phyloP scores from a whole-genome alignment of 2,329 filamentous ascomycete genomes.

The Diplodia seriata region DNA sequence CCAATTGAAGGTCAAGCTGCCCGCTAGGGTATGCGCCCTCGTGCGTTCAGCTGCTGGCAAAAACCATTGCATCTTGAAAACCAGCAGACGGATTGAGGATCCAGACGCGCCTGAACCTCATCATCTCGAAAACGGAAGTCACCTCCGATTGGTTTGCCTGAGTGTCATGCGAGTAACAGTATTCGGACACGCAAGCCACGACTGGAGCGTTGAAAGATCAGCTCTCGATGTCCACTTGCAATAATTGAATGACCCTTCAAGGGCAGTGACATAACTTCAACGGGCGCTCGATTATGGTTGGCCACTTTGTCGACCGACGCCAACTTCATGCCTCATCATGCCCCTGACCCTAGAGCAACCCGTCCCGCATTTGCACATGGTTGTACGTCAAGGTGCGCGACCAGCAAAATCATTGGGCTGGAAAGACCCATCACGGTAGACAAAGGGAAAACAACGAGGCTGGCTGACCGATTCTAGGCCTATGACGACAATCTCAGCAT shows the following conservation, averaged over 20 bases:
- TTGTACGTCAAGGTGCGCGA: not conserved
- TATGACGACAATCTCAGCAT: constrained; percentile 19
- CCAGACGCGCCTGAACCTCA: not conserved
- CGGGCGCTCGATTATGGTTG: not conserved
- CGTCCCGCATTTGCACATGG: not conserved
- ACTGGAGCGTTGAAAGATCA: not conserved
- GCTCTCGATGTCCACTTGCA: not conserved
- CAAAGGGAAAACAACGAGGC: constrained; percentile 5
- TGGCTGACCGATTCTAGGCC: constrained; percentile 19
- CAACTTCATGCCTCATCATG: not conserved
- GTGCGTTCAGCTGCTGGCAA: not conserved
- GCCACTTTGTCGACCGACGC: not conserved
- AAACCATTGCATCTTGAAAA: not conserved
- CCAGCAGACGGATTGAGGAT: not conserved
- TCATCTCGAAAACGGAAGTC: not conserved
- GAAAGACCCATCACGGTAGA: not conserved
- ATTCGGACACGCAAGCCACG: constrained; percentile 3
- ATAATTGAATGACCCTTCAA: not conserved
- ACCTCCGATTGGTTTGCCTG: constrained; percentile 17
- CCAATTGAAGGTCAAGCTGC: not conserved
- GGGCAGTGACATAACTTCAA: not conserved
- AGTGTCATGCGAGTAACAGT: constrained; percentile 2
- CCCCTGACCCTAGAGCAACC: not conserved
- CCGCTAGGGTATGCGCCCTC: not conserved
- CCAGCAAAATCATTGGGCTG: not conserved